These are phyloP conservation scores for Wickerhamomyces sydowiorum DNA, from an alignment of 805 yeast genomes.

Conservation along the genomic window DNA sequence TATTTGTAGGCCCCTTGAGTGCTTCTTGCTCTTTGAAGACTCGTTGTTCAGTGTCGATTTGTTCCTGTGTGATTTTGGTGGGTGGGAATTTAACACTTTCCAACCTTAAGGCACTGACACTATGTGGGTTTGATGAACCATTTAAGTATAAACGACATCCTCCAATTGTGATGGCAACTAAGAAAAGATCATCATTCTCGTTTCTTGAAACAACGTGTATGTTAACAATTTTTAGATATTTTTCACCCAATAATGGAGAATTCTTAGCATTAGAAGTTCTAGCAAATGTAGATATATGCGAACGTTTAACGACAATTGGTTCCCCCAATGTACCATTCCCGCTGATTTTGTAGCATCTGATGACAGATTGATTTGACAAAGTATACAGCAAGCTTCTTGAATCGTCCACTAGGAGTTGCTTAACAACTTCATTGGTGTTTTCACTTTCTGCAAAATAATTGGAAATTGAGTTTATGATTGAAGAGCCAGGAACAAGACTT, in stretches of 20 bases:
- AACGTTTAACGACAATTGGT: slow-evolving; percentile 31
- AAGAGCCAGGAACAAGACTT: slow-evolving; percentile 39
- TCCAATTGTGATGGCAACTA: slow-evolving; percentile 73
- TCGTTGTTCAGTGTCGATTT: slow-evolving; percentile 16
- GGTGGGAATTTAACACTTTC: slow-evolving; percentile 64
- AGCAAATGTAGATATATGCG: slow-evolving; percentile 31
- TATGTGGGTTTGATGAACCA: slow-evolving; percentile 30
- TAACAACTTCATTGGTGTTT: slow-evolving; percentile 48
- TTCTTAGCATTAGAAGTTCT: slow-evolving; percentile 40
- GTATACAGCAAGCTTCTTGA: slow-evolving; percentile 76
- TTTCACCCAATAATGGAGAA: slow-evolving; percentile 50
- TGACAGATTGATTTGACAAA: slow-evolving; percentile 73
- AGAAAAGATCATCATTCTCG: slow-evolving; percentile 65
- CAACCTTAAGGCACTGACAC: slow-evolving; percentile 34
- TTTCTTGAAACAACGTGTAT: slow-evolving; percentile 52
- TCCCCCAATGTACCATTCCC: slow-evolving; percentile 35
- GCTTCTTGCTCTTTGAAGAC: slow-evolving; percentile 24
- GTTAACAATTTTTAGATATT: slow-evolving; percentile 54
- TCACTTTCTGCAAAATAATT: slow-evolving; percentile 23
- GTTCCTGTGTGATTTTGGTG: slow-evolving; percentile 34
- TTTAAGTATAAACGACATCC: slow-evolving; percentile 73
- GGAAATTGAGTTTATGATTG: slow-evolving; percentile 29
- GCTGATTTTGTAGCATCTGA: slow-evolving; percentile 67
- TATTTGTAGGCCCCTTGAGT: slow-evolving; percentile 24
- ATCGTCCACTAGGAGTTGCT: slow-evolving; percentile 67